Evolutionary conservation across 1,139 yeast species (phyloP).

Genomic region (Protomyces gravidus): DNA sequence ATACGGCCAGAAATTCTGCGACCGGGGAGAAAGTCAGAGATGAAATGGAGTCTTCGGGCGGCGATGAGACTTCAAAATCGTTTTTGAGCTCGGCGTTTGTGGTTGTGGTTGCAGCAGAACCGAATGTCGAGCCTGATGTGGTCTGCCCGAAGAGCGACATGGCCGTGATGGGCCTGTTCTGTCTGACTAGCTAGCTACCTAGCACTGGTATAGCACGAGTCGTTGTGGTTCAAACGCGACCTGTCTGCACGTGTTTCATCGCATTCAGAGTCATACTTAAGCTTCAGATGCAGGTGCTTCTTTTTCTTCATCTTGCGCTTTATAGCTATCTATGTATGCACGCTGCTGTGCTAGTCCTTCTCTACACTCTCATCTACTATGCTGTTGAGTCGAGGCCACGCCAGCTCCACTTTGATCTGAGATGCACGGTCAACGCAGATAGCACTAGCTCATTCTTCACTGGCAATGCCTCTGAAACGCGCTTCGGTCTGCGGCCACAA

Average conservation of each 20-base stretch:
- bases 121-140: not conserved
- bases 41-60: conserved; percentile 90
- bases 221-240: no score
- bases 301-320: no score
- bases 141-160: conserved; percentile 1
- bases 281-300: no score
- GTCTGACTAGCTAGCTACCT: no score
- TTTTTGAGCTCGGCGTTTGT: conserved; percentile 35
- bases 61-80: conserved; percentile 38
- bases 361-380: not conserved
- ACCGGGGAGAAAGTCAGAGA: conserved; percentile 89
- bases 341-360: no score
- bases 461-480: not conserved
- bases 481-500: conserved; percentile 7
- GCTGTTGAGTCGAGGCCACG: not conserved
- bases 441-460: conserved; percentile 2
- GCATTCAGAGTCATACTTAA: no score
- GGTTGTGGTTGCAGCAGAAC: conserved; percentile 12
- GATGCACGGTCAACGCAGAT: not conserved
- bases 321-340: no score
- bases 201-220: no score
- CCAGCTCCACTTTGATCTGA: not conserved
- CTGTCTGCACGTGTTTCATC: no score
- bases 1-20: conserved; percentile 71
- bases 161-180: no score